These are phyloP conservation scores for Suhomyces sp. DNA, from an alignment of 805 yeast genomes.

Conservation along the genomic window DNA sequence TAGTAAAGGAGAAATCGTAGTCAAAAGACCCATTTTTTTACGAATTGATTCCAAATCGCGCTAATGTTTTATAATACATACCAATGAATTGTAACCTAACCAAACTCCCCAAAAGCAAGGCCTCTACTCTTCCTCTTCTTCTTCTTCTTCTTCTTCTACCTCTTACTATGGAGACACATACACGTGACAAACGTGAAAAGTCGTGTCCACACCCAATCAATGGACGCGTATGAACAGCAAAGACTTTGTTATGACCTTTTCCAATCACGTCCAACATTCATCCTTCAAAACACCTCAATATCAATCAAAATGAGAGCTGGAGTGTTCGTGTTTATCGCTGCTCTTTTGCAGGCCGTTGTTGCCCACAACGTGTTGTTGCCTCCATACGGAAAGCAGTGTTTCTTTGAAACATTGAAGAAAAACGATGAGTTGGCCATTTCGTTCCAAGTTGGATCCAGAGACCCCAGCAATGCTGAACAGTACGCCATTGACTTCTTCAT, in stretches of 20 bases:
- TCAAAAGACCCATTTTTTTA: too few species aligned
- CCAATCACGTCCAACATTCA: too few species aligned
- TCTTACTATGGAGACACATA: too few species aligned
- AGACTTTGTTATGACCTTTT: not conserved
- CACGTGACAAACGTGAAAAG: not conserved
- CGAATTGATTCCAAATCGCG: too few species aligned
- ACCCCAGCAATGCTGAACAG: slow-evolving; percentile 67
- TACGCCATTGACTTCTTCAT: slow-evolving; percentile 61
- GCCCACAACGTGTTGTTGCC: slow-evolving; percentile 86
- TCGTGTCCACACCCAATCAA: slow-evolving; percentile 5
- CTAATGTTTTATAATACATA: too few species aligned
- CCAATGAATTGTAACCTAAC: too few species aligned
- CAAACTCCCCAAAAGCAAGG: too few species aligned
- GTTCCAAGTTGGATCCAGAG: slow-evolving; percentile 92
- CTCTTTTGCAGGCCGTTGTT: slow-evolving; percentile 6
- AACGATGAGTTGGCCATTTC: slow-evolving; percentile 86
- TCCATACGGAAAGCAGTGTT: slow-evolving; percentile 83
- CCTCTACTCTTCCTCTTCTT: not conserved
- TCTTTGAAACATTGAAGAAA: slow-evolving; percentile 75
- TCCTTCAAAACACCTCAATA: not conserved
- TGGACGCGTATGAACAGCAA: slow-evolving; percentile 7
- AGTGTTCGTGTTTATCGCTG: slow-evolving; percentile 3
- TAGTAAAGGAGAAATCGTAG: too few species aligned
- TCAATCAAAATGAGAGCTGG: slow-evolving; percentile 5
- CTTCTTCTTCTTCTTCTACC: not conserved